These are phyloP conservation scores for Leptographium wingfieldii DNA, from an alignment of 2,329 filamentous ascomycete species.

Conservation along the genomic window DNA sequence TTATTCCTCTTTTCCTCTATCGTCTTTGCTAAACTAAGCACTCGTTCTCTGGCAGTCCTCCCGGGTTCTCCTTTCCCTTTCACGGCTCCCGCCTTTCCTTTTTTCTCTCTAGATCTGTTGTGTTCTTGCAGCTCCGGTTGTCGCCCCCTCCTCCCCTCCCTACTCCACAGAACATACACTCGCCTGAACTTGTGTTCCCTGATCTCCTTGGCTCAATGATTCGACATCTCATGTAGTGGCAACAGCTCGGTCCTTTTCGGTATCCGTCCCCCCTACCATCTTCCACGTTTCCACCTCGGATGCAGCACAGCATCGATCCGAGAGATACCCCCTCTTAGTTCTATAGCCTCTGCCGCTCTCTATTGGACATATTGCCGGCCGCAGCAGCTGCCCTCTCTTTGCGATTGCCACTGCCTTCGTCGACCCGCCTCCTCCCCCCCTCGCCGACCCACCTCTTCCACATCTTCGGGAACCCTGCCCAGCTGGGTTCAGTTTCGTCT, in stretches of 20 bases:
- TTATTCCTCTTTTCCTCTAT: background rate
- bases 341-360: background rate
- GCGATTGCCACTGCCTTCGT: background rate
- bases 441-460: background rate
- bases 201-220: constrained; percentile 6
- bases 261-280: background rate
- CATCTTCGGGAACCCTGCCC: background rate
- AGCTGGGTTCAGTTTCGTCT: background rate
- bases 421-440: background rate
- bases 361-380: background rate
- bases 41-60: background rate
- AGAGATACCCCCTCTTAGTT: background rate
- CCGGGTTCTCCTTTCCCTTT: background rate
- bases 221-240: constrained; percentile 8
- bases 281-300: background rate
- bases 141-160: background rate
- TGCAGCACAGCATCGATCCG: background rate
- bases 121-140: background rate
- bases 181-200: background rate
- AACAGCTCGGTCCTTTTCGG: background rate
- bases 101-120: background rate
- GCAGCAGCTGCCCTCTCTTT: background rate
- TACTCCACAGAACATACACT: background rate
- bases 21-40: background rate
- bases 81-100: background rate